A percentile compares a stretch with the other conserved stretches of the same genome.
Evolutionary conservation across 495 filamentous ascomycete genomes (phyloP).

Genomic region (Daldinia bambusicola): DNA sequence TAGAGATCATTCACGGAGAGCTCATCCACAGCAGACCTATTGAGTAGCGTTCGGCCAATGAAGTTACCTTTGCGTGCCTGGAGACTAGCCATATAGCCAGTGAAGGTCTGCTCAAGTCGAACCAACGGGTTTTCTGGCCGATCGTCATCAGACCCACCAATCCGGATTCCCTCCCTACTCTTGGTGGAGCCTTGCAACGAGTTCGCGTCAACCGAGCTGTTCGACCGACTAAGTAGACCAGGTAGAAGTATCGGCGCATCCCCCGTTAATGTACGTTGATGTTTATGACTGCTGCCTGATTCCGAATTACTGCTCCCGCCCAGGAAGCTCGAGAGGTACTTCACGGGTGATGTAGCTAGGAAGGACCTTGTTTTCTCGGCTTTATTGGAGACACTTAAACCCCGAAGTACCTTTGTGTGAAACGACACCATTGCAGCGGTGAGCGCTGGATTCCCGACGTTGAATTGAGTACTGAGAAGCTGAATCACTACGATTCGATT

Average conservation of each 20-base stretch:
- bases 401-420: conserved; percentile 78
- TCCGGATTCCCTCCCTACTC: conserved; percentile 60
- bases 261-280: conserved; percentile 52
- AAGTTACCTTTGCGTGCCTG: conserved; percentile 87
- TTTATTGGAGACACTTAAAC: conserved; percentile 70
- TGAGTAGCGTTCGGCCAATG: conserved; percentile 76
- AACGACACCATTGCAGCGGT: conserved; percentile 71
- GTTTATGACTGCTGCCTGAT: conserved; percentile 47
- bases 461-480: conserved; percentile 73
- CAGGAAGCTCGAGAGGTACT: conserved; percentile 86
- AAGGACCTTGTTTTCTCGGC: conserved; percentile 70
- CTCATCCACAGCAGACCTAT: conserved; percentile 76
- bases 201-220: conserved; percentile 57
- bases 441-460: conserved; percentile 72
- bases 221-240: conserved; percentile 48
- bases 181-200: conserved; percentile 59
- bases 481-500: conserved; percentile 62
- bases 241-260: conserved; percentile 50
- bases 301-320: conserved; percentile 59
- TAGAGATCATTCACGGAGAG: conserved; percentile 90
- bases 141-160: conserved; percentile 55
- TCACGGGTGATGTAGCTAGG: conserved; percentile 85
- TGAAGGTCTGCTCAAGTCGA: conserved; percentile 85
- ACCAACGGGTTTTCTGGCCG: conserved; percentile 66
- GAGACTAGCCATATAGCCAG: conserved; percentile 82